A percentile compares a stretch with the other conserved stretches of the same genome.
phyloP scores from a whole-genome alignment of 169 alveolate genomes.

The Plasmodium knowlesi region DNA sequence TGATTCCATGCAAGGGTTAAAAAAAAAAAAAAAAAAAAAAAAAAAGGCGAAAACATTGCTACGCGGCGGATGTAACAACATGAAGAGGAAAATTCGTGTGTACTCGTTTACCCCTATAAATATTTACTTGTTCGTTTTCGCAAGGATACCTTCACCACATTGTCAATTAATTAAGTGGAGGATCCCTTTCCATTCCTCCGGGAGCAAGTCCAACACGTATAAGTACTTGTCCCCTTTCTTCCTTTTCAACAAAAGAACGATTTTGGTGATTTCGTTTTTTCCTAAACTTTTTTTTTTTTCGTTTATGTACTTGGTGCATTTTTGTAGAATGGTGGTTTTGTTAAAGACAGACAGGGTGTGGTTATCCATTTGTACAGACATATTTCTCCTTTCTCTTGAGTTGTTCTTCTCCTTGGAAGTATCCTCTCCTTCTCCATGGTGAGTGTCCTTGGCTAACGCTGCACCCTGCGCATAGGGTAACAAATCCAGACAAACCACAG shows the following conservation, averaged over 20 bases:
- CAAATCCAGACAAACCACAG: slow-evolving; percentile 45
- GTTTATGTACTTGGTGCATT: slow-evolving; percentile 21
- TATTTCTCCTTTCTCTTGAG: not conserved
- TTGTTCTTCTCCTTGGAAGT: not conserved
- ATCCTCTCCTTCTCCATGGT: not conserved
- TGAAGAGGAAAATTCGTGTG: not conserved
- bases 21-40: not conserved
- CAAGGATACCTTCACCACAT: not conserved
- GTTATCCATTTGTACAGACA: not conserved
- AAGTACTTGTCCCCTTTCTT: slow-evolving; percentile 26
- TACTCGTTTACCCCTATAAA: not conserved
- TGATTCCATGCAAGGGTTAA: not conserved
- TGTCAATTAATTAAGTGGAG: slow-evolving; percentile 31
- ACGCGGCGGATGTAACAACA: not conserved
- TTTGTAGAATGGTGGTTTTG: slow-evolving; percentile 43
- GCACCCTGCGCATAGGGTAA: slow-evolving; percentile 6
- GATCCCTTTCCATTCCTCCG: slow-evolving; percentile 56
- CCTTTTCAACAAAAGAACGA: slow-evolving; percentile 43
- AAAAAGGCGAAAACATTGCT: not conserved
- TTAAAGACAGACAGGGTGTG: not conserved
- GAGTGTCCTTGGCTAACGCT: not conserved
- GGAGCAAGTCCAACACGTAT: slow-evolving; percentile 52
- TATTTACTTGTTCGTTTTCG: not conserved
- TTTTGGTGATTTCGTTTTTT: slow-evolving; percentile 69
- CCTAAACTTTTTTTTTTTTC: slow-evolving; percentile 37